Evolutionary conservation across 2,329 filamentous ascomycete species (phyloP), one percentile per base, ranked within the genome.

Genomic region (Colletotrichum sansevieriae): DNA sequence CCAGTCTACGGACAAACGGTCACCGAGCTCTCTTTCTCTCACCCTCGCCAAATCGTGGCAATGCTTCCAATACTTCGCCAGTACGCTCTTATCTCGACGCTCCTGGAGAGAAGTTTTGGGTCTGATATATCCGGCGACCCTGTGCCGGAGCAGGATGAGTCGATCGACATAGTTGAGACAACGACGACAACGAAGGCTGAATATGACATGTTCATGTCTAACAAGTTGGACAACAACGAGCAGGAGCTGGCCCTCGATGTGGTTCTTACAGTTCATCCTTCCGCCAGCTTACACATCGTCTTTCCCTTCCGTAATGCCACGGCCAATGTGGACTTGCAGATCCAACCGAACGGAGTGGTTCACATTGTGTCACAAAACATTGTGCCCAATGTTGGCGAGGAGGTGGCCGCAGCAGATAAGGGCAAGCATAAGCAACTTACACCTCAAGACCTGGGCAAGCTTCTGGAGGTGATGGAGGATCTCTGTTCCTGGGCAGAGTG

Each of bases 61-160:
- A 88, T 95, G 75, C 83, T 97, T n/a, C 92, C 93, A 0, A 83
- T 86, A 4, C 82, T 96, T 15, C 85, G 93, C 13, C 93, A 96
- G 76, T 96, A 93, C 75, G 91, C 91, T 0, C 89, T 92, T 72
- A 81, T 93, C 4, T 88, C 88, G 1, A 87, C 83, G 0, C 78
- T 96, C 2, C 83, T 95, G 3, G 81, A 85, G 63, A 88, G 87
- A 57, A 88, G 85, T 65, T 92, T 93, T 35, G 67, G 70, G 7
- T 65, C 70, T 39, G 55, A 70, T 18, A 63, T 71, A 9, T 33
- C 62, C 15, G 70, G 70, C 29, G 62, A 70, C 9, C 18, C 44
- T 15, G 11, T 67, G 43, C 74, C 82, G 81, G 41, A 75, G 79
- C 4, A 76, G 75, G 51, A 71, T 49, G 43, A 71, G 25, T 43